Percentiles rank a stretch among this genome's conserved stretches.
Evolutionary conservation across 768 basidiomycete genomes (phyloP).

Genomic region (Collybia nuda): DNA sequence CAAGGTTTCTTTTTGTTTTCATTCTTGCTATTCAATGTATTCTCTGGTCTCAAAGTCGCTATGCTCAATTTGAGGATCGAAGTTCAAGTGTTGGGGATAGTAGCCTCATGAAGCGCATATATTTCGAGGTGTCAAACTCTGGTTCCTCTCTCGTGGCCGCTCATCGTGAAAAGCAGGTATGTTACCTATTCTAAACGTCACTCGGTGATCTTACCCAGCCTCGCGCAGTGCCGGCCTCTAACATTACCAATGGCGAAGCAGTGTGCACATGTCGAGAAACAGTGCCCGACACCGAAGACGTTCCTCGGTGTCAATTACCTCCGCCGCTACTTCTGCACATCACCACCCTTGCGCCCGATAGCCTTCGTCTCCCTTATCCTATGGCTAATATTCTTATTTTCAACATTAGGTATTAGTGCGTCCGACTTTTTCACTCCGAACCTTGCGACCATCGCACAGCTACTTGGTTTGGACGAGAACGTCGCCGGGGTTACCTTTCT

Average conservation of each 20-base stretch:
- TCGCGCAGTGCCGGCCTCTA: conserved; percentile 63
- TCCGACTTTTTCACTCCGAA: conserved; percentile 99
- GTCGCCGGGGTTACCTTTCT: conserved; percentile 96
- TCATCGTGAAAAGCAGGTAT: conserved; percentile 25
- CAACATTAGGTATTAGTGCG: conserved; percentile 91
- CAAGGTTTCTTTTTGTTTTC: conserved; percentile 51
- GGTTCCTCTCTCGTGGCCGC: conserved; percentile 14
- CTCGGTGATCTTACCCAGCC: background rate
- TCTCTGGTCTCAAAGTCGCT: conserved; percentile 65
- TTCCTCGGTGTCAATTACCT: conserved; percentile 73
- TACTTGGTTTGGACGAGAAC: conserved; percentile 87
- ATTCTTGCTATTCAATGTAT: conserved; percentile 56
- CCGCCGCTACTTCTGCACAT: conserved; percentile 68
- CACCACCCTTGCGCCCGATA: conserved; percentile 51
- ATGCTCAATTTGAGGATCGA: conserved; percentile 32
- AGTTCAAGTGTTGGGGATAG: conserved; percentile 21
- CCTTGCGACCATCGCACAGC: conserved; percentile 82
- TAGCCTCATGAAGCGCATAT: conserved; percentile 44
- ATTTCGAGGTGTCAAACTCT: conserved; percentile 31
- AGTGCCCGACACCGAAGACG: conserved; percentile 61
- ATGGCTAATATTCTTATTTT: conserved; percentile 93
- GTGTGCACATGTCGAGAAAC: conserved; percentile 59
- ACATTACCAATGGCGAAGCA: conserved; percentile 52
- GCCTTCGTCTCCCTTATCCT: conserved; percentile 63
- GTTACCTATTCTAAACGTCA: background rate